Evolutionary conservation across 2,329 filamentous ascomycete genomes (phyloP).

Genomic region (Parafenestella ontariensis): DNA sequence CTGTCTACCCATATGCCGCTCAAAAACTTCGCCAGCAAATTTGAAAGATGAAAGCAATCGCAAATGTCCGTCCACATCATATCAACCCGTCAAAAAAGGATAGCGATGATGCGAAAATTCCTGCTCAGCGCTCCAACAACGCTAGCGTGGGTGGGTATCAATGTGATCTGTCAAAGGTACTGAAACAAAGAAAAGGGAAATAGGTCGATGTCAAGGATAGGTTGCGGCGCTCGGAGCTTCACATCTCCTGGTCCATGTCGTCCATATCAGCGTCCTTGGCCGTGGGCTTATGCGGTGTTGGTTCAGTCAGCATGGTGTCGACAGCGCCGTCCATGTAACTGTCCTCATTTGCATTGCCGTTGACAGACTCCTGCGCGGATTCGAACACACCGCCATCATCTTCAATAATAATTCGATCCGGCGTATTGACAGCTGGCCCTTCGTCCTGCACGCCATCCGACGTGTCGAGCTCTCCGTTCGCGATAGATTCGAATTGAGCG

Average conservation of each 20-base stretch:
- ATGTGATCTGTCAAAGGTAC: background rate
- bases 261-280: background rate
- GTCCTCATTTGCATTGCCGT: conserved; percentile 4
- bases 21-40: background rate
- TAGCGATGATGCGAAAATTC: background rate
- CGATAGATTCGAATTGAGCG: conserved; percentile 30
- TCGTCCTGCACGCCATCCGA: background rate
- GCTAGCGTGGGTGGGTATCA: background rate
- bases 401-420: background rate
- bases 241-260: conserved; percentile 3
- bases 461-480: conserved; percentile 21
- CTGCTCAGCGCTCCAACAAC: background rate
- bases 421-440: background rate
- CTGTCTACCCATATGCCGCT: background rate
- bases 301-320: conserved; percentile 9
- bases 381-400: conserved; percentile 8
- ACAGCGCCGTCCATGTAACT: conserved; percentile 2
- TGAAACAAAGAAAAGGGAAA: background rate
- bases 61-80: background rate
- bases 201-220: background rate
- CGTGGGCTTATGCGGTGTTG: background rate
- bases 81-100: background rate
- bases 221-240: background rate
- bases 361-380: background rate
- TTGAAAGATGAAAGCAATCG: no score